Conservation (phyloP, 2,329 filamentous ascomycete genomes). For the Rutstroemia sp. region DNA sequence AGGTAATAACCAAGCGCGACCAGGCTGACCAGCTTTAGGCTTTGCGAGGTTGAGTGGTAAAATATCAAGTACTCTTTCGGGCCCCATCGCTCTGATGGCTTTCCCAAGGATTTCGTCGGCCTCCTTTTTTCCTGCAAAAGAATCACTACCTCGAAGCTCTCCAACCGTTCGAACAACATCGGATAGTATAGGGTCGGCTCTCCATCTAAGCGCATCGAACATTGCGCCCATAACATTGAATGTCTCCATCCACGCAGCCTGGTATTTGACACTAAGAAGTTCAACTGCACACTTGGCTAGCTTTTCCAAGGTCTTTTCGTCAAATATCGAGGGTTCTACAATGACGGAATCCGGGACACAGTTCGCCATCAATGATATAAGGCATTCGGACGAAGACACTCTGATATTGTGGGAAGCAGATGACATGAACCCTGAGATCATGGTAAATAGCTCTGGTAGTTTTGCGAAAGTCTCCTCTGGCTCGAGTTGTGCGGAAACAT, state of each 20-base stretch:
- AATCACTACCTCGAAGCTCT: constrained; percentile 78
- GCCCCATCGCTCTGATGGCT: constrained; percentile 84
- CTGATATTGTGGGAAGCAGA: constrained; percentile 90
- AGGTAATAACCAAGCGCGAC: constrained; percentile 90
- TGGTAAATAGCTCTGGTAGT: constrained; percentile 73
- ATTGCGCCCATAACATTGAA: constrained; percentile 83
- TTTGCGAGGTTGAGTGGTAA: constrained; percentile 80
- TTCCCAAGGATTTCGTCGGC: constrained; percentile 85
- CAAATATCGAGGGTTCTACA: constrained; percentile 81
- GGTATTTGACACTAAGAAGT: constrained; percentile 82
- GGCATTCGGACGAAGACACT: constrained; percentile 86
- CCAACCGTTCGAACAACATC: constrained; percentile 73
- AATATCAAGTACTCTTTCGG: constrained; percentile 72
- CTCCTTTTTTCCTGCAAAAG: constrained; percentile 90
- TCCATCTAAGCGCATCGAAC: constrained; percentile 83
- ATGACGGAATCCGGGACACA: constrained; percentile 80
- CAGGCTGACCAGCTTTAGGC: constrained; percentile 68
- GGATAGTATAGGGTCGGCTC: constrained; percentile 68
- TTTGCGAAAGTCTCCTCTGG: constrained; percentile 89
- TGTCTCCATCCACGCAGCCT: constrained; percentile 89
- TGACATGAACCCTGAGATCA: constrained; percentile 74
- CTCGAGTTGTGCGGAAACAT: constrained; percentile 82
- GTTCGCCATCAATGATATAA: constrained; percentile 88
- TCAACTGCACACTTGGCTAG: constrained; percentile 65
- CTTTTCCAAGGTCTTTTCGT: constrained; percentile 83